phyloP scores from a whole-genome alignment of 108 stramenopile species.

The Cyclotella sp. region DNA sequence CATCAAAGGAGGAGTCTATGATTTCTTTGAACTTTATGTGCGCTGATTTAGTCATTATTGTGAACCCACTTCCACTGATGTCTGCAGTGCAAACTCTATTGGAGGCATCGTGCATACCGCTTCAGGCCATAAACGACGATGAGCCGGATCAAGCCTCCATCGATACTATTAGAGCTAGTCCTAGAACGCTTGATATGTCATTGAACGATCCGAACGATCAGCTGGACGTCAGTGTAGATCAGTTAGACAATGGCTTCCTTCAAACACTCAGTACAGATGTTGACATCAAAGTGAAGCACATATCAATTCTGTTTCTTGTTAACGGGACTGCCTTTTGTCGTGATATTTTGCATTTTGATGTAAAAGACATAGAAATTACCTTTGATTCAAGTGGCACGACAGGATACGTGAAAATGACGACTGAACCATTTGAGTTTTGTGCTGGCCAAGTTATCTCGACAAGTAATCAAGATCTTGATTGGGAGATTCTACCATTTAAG shows the following conservation, averaged over 20 bases:
- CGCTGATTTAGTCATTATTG: constrained; percentile 23
- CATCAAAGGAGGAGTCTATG: neutral
- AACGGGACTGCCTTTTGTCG: constrained; percentile 15
- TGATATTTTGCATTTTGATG: constrained; percentile 25
- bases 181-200: neutral
- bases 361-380: constrained; percentile 3
- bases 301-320: constrained; percentile 23
- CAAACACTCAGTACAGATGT: neutral
- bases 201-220: neutral
- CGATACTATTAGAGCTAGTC: neutral
- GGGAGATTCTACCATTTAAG: constrained; percentile 29
- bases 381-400: constrained; percentile 7
- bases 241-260: neutral
- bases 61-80: constrained; percentile 33
- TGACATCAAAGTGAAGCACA: constrained; percentile 14
- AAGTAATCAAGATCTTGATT: neutral
- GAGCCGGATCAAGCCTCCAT: neutral
- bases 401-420: constrained; percentile 6
- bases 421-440: constrained; percentile 14
- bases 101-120: constrained; percentile 5
- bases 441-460: constrained; percentile 7
- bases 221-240: neutral
- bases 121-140: neutral
- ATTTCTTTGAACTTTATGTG: constrained; percentile 7
- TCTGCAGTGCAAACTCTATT: constrained; percentile 19